Evolutionary conservation across 1,284 basidiomycete species (phyloP).

Genomic region (Cutaneotrichosporon daszewskae): DNA sequence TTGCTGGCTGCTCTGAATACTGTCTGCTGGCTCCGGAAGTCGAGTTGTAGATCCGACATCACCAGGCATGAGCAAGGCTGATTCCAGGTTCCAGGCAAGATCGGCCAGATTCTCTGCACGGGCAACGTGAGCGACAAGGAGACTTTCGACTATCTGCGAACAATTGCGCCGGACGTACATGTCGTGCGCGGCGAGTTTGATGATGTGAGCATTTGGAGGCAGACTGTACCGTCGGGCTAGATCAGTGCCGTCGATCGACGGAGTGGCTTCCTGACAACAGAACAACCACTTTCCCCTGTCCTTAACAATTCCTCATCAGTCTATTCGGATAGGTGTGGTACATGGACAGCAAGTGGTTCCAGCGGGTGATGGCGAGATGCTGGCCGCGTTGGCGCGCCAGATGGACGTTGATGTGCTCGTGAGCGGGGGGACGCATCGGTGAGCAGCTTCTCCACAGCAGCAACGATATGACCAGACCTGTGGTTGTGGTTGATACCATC

Average conservation of each 20-base stretch:
- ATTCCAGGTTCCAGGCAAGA: constrained; percentile 75
- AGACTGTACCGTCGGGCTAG: background rate
- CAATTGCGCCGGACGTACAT: constrained; percentile 90
- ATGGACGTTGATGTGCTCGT: constrained; percentile 97
- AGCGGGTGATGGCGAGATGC: constrained; percentile 80
- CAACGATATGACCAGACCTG: too few species aligned
- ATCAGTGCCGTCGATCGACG: background rate
- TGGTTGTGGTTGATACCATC: too few species aligned
- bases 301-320: constrained; percentile 67
- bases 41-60: too few species aligned
- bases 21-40: too few species aligned
- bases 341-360: constrained; percentile 95
- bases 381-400: constrained; percentile 80
- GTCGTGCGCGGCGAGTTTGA: constrained; percentile 94
- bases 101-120: constrained; percentile 95
- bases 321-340: constrained; percentile 82
- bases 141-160: constrained; percentile 93
- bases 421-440: constrained; percentile 92
- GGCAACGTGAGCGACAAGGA: constrained; percentile 97
- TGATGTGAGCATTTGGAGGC: constrained; percentile 58
- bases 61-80: constrained; percentile 5
- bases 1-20: too few species aligned
- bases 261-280: constrained; percentile 13
- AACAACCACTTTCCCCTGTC: constrained; percentile 67
- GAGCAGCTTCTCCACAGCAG: too few species aligned